Conservation (phyloP, 164 flowering plant genomes). For the Amborella trichopoda region DNA sequence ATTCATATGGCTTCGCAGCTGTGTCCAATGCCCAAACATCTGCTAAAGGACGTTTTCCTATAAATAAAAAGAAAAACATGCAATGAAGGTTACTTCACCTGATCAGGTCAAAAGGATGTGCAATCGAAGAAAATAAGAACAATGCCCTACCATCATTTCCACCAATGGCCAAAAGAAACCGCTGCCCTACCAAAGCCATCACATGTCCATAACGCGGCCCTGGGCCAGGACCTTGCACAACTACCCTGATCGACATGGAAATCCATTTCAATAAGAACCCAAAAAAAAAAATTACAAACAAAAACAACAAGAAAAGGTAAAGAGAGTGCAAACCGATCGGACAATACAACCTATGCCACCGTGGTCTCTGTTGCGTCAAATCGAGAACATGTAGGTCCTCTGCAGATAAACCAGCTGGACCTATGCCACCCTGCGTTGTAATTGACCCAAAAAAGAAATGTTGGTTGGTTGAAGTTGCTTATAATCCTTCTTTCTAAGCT, state of each 20-base stretch:
- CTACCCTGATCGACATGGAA: constrained; percentile 45
- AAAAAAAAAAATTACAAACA: not conserved
- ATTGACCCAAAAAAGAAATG: constrained; percentile 7
- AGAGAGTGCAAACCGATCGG: not conserved
- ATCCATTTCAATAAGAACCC: not conserved
- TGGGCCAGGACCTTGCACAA: constrained; percentile 98
- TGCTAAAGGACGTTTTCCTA: constrained; percentile 94
- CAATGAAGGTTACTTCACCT: not conserved
- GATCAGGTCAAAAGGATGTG: not conserved
- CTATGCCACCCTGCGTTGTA: constrained; percentile 99
- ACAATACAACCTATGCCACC: constrained; percentile 91
- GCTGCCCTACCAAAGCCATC: constrained; percentile 98
- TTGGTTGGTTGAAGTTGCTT: no score
- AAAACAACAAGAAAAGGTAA: not conserved
- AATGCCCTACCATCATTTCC: constrained; percentile 97
- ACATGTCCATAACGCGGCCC: constrained; percentile 99
- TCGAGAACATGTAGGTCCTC: constrained; percentile 99
- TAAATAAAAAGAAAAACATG: constrained; percentile 7
- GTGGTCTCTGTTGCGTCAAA: constrained; percentile 89
- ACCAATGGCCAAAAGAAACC: constrained; percentile 97
- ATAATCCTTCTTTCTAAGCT: no score
- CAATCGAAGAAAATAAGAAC: constrained; percentile 1
- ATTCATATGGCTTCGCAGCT: constrained; percentile 99
- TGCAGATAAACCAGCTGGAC: constrained; percentile 98
- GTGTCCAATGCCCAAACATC: constrained; percentile 99